A percentile compares a stretch with the other conserved stretches of the same genome.
Evolutionary conservation across 1,139 yeast species (phyloP).

Genomic region (Lodderomyces parapsilosis): DNA sequence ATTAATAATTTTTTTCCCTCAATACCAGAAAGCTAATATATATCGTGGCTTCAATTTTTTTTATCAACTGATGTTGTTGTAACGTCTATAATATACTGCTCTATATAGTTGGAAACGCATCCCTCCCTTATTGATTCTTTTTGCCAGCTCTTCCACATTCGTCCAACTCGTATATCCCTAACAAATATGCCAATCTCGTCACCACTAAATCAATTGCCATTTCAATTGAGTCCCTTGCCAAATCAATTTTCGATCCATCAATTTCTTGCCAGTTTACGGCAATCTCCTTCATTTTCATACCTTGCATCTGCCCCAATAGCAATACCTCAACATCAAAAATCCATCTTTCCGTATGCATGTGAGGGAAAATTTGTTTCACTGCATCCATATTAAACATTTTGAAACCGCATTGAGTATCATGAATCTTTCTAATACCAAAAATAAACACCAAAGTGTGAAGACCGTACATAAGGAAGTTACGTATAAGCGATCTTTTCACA

Average conservation of each 20-base stretch:
- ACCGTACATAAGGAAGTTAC: constrained; percentile 92
- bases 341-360: constrained; percentile 97
- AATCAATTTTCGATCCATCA: constrained; percentile 88
- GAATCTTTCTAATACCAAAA: constrained; percentile 83
- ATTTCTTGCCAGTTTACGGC: constrained; percentile 97
- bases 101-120: neutral
- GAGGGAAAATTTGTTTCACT: constrained; percentile 69
- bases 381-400: constrained; percentile 80
- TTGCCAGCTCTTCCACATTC: constrained; percentile 25
- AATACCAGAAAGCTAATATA: too few relatives aligned
- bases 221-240: constrained; percentile 84
- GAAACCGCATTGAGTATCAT: constrained; percentile 97
- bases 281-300: constrained; percentile 67
- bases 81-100: neutral
- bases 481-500: constrained; percentile 81
- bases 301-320: constrained; percentile 72
- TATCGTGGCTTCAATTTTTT: too few relatives aligned
- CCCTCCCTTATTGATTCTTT: constrained; percentile 6
- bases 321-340: constrained; percentile 94
- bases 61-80: neutral
- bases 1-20: neutral
- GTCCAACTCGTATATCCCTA: constrained; percentile 68
- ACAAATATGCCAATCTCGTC: constrained; percentile 80
- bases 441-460: constrained; percentile 81
- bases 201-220: constrained; percentile 97